Evolutionary conservation across 495 filamentous ascomycete genomes (phyloP), one percentile per base, ranked within the genome.

Genomic region (Diplogelasinospora grovesii): DNA sequence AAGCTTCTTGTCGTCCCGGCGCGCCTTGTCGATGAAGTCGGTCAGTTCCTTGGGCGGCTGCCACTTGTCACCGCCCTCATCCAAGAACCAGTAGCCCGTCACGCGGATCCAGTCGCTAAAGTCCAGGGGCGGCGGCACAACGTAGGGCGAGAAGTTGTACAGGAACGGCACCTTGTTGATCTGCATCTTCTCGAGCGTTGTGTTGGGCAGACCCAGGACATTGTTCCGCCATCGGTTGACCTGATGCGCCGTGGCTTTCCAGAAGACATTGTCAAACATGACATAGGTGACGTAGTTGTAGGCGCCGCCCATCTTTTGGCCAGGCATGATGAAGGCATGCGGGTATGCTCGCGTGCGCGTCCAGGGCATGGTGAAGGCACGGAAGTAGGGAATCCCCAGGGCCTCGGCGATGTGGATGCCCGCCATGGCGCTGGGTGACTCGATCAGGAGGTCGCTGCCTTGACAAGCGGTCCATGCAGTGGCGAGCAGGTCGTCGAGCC

Each of bases 381-480:
- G 79, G 71, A 97, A 97, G 56, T 98, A 98, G 5, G 92, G 92
- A 36, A 98, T 93, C 22, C 75, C 72, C 4, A 98, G 73, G 5
- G 89, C 89, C 64, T 98, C 93, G n/a, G 92, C 92, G 45, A 98
- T 96, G 59, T 98, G 92, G 29, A 98, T 95, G 21, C 92, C 92
- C 8, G 82, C 89, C 92, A 98, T 98, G 29, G 93, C 89, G 48
- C 83, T 89, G n/a, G 92, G 92, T 29, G 85, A 90, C 49, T 98
- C 92, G 36, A 98, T 93, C 11, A 98, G 70, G 24, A 98, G 67
- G 57, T 98, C 90, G 36, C 83, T 85, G 32, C 79, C 82, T 60
- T 96, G 80, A 50, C 89, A 97, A 13, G 87, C 83, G 36, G 52
- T 60, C 83, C 87, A 97, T 0, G 88, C 81, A n/a, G 88, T 86